Evolutionary conservation across 2,329 filamentous ascomycete genomes (phyloP).

Genomic region (Fusarium annulatum): DNA sequence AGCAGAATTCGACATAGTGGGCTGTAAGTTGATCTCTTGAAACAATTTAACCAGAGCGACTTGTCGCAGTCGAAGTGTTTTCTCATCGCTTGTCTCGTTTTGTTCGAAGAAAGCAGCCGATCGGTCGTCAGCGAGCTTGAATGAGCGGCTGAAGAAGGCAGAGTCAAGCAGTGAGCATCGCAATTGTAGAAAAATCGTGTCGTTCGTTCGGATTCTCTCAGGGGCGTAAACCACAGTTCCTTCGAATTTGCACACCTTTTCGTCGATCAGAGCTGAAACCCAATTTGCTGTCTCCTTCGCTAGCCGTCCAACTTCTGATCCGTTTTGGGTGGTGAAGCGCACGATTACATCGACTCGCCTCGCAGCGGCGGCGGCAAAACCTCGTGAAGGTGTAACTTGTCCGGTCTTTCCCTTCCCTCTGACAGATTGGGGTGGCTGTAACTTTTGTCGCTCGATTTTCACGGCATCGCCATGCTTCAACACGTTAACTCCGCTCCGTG

Average conservation of each 20-base stretch:
- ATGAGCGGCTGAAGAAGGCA: slow-evolving; percentile 73
- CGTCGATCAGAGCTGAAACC: slow-evolving; percentile 92
- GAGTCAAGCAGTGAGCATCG: slow-evolving; percentile 78
- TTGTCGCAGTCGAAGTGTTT: slow-evolving; percentile 83
- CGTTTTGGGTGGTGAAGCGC: slow-evolving; percentile 83
- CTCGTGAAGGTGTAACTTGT: slow-evolving; percentile 48
- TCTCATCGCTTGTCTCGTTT: slow-evolving; percentile 87
- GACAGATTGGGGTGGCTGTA: slow-evolving; percentile 66
- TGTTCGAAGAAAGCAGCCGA: slow-evolving; percentile 82
- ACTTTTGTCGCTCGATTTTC: slow-evolving; percentile 86
- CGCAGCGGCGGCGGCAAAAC: slow-evolving; percentile 63
- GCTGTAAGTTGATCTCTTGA: slow-evolving; percentile 85
- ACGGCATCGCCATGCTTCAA: slow-evolving; percentile 86
- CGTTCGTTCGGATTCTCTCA: slow-evolving; percentile 85
- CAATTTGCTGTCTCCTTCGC: slow-evolving; percentile 89
- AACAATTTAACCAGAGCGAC: slow-evolving; percentile 89
- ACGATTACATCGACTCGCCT: slow-evolving; percentile 87
- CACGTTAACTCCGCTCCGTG: slow-evolving; percentile 79
- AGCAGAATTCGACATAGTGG: slow-evolving; percentile 78
- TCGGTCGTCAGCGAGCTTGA: slow-evolving; percentile 75
- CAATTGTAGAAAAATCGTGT: slow-evolving; percentile 93
- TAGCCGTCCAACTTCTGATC: slow-evolving; percentile 86
- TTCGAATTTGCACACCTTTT: slow-evolving; percentile 88
- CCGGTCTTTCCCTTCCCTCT: slow-evolving; percentile 59
- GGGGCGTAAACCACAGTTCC: slow-evolving; percentile 90